Percentiles rank a stretch among this genome's conserved stretches.
Evolutionary conservation across 441 rosid genomes (phyloP).

Genomic region (Aquilaria agallochum): DNA sequence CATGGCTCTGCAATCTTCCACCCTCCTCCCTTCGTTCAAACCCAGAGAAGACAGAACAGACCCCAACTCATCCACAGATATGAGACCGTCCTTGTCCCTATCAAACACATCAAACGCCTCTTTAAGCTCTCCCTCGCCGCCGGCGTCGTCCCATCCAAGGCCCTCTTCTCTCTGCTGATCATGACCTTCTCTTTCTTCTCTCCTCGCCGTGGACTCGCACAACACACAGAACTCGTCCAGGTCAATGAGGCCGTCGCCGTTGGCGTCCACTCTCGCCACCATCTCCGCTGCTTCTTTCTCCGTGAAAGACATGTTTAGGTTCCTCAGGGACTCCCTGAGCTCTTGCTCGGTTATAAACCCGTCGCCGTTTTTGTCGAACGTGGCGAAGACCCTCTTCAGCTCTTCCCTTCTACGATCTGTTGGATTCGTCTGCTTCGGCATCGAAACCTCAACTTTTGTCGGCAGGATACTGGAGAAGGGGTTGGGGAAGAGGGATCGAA

Average conservation of each 20-base stretch:
- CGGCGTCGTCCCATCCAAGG: constrained; percentile 5
- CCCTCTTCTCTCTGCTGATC: constrained; percentile 1
- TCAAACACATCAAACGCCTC: constrained; percentile 73
- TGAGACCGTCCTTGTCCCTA: constrained; percentile 48
- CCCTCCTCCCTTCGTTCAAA: constrained; percentile 42
- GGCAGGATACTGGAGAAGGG: not conserved
- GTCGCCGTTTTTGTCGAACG: constrained; percentile 55
- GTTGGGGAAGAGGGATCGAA: constrained; percentile 17
- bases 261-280: constrained; percentile 41
- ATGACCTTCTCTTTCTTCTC: not conserved
- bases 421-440: not conserved
- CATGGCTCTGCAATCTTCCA: constrained; percentile 55
- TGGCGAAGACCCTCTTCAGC: constrained; percentile 37
- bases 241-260: constrained; percentile 56
- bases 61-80: constrained; percentile 57
- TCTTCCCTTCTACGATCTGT: constrained; percentile 9
- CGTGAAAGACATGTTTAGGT: constrained; percentile 28
- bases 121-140: constrained; percentile 30
- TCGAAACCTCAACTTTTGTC: not conserved
- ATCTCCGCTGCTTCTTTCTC: constrained; percentile 48
- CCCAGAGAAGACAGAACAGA: constrained; percentile 46
- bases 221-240: constrained; percentile 47
- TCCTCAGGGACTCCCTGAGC: constrained; percentile 39
- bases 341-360: constrained; percentile 56
- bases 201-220: constrained; percentile 10